These are phyloP conservation scores for Rheum nobile DNA, from an alignment of 148 eudicot genomes.

Conservation along the genomic window DNA sequence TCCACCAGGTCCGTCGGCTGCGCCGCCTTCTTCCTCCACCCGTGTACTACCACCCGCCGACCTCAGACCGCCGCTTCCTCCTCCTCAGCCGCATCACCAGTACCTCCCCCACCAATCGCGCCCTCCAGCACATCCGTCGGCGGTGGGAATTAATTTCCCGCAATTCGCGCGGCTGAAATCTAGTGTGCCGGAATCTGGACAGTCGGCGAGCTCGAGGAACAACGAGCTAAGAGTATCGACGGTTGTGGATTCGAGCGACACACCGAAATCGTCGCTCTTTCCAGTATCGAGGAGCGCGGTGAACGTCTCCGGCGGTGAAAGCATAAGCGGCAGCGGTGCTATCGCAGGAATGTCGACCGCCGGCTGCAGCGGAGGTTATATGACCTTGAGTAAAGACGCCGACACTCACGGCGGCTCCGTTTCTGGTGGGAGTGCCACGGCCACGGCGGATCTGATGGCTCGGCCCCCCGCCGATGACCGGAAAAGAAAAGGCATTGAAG, in stretches of 20 bases:
- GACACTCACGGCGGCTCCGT: slow-evolving; percentile 22
- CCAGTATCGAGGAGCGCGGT: slow-evolving; percentile 9
- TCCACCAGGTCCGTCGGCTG: slow-evolving; percentile 10
- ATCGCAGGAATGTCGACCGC: slow-evolving; percentile 5
- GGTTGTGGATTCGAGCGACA: slow-evolving; percentile 38
- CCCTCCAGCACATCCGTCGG: slow-evolving; percentile 2
- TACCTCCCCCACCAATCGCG: background rate
- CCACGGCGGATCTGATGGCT: background rate
- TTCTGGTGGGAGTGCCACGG: slow-evolving; percentile 20
- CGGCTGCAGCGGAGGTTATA: slow-evolving; percentile 13
- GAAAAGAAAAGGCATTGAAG: slow-evolving; percentile 33
- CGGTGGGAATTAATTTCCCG: slow-evolving; percentile 21
- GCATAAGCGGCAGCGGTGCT: slow-evolving; percentile 9
- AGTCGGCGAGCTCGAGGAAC: slow-evolving; percentile 16
- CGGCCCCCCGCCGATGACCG: slow-evolving; percentile 18
- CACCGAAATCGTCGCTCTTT: slow-evolving; percentile 10
- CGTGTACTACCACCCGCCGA: background rate
- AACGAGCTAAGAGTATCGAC: slow-evolving; percentile 18
- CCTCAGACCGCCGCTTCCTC: background rate
- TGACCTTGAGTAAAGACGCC: slow-evolving; percentile 16
- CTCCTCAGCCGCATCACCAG: slow-evolving; percentile 10
- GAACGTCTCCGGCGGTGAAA: slow-evolving; percentile 13
- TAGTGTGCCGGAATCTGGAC: slow-evolving; percentile 9
- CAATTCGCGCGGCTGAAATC: slow-evolving; percentile 25
- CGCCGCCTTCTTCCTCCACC: background rate